These are phyloP conservation scores for Pinus albicaulis DNA, from an alignment of 75 land plant species.

Conservation along the genomic window DNA sequence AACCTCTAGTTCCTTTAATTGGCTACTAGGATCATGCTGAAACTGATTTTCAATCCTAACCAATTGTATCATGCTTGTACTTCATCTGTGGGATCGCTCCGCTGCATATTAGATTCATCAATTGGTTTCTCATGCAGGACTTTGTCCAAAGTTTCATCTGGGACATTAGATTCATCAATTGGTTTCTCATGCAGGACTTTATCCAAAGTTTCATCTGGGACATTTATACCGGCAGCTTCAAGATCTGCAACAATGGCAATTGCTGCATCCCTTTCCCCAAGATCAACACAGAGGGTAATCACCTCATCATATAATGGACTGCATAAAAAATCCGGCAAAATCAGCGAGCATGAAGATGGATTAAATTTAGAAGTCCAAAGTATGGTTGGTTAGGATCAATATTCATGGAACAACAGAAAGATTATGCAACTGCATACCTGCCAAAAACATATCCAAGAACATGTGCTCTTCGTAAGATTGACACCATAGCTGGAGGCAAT, in stretches of 20 bases:
- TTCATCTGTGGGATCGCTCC: no score
- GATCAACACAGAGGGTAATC: constrained; percentile 67
- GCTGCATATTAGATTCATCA: no score
- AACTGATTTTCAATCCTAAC: no score
- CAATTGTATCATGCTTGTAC: no score
- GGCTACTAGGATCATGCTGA: no score
- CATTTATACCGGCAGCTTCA: constrained; percentile 82
- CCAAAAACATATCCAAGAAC: constrained; percentile 91
- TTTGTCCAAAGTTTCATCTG: constrained; percentile 69
- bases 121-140: constrained; percentile 29
- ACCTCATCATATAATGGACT: constrained; percentile 93
- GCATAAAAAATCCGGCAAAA: constrained; percentile 8
- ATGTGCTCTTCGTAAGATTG: constrained; percentile 80
- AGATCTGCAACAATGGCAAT: constrained; percentile 89
- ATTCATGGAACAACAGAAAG: neutral
- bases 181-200: constrained; percentile 39
- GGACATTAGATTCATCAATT: constrained; percentile 23
- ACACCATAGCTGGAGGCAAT: constrained; percentile 83
- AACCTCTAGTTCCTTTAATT: no score
- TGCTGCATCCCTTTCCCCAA: constrained; percentile 92
- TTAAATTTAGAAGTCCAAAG: neutral
- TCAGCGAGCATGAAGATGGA: neutral
- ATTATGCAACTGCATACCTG: constrained; percentile 47
- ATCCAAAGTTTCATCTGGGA: constrained; percentile 72
- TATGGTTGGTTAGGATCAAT: neutral